These are phyloP conservation scores for Lepiota subincarnata DNA, from an alignment of 768 basidiomycete species.

Conservation along the genomic window DNA sequence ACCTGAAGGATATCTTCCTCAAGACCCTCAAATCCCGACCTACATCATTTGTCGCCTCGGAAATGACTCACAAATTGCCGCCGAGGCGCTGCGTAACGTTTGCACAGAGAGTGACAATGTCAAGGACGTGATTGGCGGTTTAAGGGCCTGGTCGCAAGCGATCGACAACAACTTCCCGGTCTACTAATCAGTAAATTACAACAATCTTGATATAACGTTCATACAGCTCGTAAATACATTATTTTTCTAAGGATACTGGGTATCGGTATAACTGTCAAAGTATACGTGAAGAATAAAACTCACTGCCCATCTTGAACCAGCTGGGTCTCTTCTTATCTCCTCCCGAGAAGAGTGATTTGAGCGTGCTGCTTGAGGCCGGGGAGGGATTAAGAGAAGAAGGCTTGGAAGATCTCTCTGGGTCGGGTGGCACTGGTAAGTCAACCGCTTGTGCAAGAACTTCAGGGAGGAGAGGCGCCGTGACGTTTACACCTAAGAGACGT, in stretches of 20 bases:
- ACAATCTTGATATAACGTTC: slow-evolving; percentile 1
- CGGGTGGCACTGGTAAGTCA: slow-evolving; percentile 61
- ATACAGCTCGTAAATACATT: slow-evolving; percentile 9
- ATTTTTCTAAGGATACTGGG: slow-evolving; percentile 18
- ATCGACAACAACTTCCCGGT: slow-evolving; percentile 77
- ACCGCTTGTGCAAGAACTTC: slow-evolving; percentile 53
- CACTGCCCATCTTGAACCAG: slow-evolving; percentile 75
- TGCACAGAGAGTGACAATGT: slow-evolving; percentile 29
- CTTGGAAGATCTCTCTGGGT: slow-evolving; percentile 16
- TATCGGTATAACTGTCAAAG: not conserved
- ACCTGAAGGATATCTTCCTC: slow-evolving; percentile 44
- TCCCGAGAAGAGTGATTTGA: slow-evolving; percentile 8
- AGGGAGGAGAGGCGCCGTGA: slow-evolving; percentile 62
- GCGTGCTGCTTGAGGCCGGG: slow-evolving; percentile 2
- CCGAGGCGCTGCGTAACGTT: slow-evolving; percentile 48
- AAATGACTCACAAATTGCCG: slow-evolving; percentile 92
- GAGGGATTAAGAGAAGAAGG: slow-evolving; percentile 1
- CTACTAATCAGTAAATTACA: slow-evolving; percentile 45
- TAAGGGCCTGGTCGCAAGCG: slow-evolving; percentile 72
- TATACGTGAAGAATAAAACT: slow-evolving; percentile 20
- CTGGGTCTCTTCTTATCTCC: slow-evolving; percentile 65
- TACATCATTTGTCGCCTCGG: slow-evolving; percentile 83
- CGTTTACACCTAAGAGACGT: slow-evolving; percentile 39
- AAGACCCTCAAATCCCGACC: slow-evolving; percentile 23
- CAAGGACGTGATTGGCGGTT: slow-evolving; percentile 76